Evolutionary conservation across 2,329 filamentous ascomycete genomes (phyloP), one percentile per base, ranked within the genome.

Genomic region (Pochonia chlamydosporia): DNA sequence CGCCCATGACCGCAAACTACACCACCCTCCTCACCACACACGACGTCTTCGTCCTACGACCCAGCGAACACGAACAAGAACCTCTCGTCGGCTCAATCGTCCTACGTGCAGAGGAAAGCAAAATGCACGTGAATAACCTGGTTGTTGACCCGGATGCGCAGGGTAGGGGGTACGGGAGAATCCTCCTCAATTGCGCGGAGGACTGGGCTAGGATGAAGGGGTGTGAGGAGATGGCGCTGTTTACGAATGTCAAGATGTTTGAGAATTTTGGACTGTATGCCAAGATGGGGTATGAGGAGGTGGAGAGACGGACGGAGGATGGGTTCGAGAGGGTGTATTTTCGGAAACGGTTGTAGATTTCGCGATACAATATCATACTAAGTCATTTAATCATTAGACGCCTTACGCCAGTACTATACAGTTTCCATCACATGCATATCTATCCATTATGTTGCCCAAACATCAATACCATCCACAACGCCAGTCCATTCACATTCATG

Each of bases 1-100:
- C 64, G 0, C 65, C 66, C 1, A 69, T 69, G 66, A 55, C 49
- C 2, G 52, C 56, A n/a, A 56, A 69, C 49, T 68, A 67, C 37
- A 3, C 21, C 5, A 23, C 52, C 3, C 51, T 68, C 11, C 49
- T 69, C 4, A n/a, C 52, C 5, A 54, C 49, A 1, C 48, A 52
- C n/a, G 47, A 57, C 8, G 53, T 65, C 2, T 61, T 49, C 46
- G 52, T 62, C 2, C 51, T 63, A 7, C n/a, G n/a, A 7, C 31
- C 45, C 14, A 24, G 23, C 9, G 40, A 46, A n/a, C 11, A 44
- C 9, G 40, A 46, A n/a, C 11, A 44, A 2, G 16, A 10, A 0
- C 49, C 58, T 1, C 50, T 61, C 4, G 26, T 28, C 26, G 65
- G 65, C 4, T 62, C 65, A 4, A 55, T 69, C 20, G 43, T 64